Evolutionary conservation across 768 basidiomycete genomes (phyloP), one percentile per base, ranked within the genome.

Genomic region (Collybia nuda): DNA sequence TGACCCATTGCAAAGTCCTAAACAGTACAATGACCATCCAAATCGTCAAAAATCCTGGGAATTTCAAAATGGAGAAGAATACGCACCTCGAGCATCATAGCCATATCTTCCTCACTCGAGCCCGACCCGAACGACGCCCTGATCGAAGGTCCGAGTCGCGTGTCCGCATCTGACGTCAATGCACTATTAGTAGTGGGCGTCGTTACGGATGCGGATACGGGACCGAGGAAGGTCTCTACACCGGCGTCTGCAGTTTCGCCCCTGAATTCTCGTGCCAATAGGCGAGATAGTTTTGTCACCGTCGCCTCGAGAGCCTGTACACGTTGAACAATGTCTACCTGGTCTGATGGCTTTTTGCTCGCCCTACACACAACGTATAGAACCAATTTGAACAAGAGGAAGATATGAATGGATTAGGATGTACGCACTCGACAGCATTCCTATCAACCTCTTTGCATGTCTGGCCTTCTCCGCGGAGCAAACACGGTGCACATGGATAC

Each of bases 401-500:
- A 5, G 28, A 28, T 28, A 11, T 28, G 28, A 28, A 11, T 11
- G 32, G 12, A 32, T 11, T 32, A 32, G 32, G 3, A 2, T 21
- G 11, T 5, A 52, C 55, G 28, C 40, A 58, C 60, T 61, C 49
- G 1, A 51, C 38, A 26, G 15, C 15, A 26, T 17, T 56, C 48
- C 53, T 55, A 48, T 62, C 63, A 22, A 65, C 63, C 44, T 65
- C 63, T 42, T 60, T 53, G 44, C 63, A 65, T 17, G 54, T 29
- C 14, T 61, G 58, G 15, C 57, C 59, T 43, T 65, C 63, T 15
- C 63, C 63, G 17, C 63, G 50, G 6, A 65, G 55, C 14, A 59
- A 51, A 35, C 63, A 65, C 12, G 63, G 63, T 5, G 63, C 60
- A 40, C 63, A 65, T 15, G 63, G 63, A 39, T 61, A 62, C 7